A percentile compares a stretch with the other conserved stretches of the same genome.
These are phyloP conservation scores for Rugosomyces carneus DNA, from an alignment of 1,284 basidiomycete genomes.

Conservation along the genomic window DNA sequence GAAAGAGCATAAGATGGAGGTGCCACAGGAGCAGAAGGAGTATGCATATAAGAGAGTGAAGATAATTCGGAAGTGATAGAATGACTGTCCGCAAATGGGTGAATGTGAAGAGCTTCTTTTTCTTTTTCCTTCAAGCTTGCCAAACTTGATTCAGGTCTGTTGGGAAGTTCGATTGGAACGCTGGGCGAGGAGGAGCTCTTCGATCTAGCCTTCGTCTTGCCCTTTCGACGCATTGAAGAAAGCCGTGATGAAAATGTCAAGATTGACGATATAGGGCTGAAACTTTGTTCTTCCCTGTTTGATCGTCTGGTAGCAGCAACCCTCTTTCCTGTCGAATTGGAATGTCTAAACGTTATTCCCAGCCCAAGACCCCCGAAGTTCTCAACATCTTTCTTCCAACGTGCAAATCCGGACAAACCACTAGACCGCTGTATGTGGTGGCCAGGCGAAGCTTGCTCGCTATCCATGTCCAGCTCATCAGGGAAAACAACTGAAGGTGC, in stretches of 20 bases:
- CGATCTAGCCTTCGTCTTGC: slow-evolving; percentile 27
- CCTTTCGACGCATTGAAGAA: slow-evolving; percentile 26
- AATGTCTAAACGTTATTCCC: slow-evolving; percentile 36
- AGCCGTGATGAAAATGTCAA: slow-evolving; percentile 16
- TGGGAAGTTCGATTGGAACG: slow-evolving; percentile 28
- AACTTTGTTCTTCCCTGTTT: slow-evolving; percentile 20
- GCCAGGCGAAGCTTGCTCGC: slow-evolving; percentile 5
- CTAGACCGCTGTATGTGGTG: slow-evolving; percentile 19
- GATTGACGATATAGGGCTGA: slow-evolving; percentile 18
- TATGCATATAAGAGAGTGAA: slow-evolving; percentile 28
- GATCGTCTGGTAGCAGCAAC: slow-evolving; percentile 18
- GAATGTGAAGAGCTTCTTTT: slow-evolving; percentile 9
- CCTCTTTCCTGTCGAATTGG: slow-evolving; percentile 25
- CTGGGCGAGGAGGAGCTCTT: slow-evolving; percentile 29
- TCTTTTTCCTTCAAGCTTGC: slow-evolving; percentile 15
- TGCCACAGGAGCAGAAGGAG: slow-evolving; percentile 16
- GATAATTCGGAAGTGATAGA: slow-evolving; percentile 21
- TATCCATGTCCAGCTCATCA: slow-evolving; percentile 15
- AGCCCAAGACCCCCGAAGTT: slow-evolving; percentile 26
- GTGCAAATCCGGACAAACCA: slow-evolving; percentile 30
- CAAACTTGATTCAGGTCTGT: slow-evolving; percentile 16
- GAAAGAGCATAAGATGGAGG: slow-evolving; percentile 28
- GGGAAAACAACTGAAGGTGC: slow-evolving; percentile 19
- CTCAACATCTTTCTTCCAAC: slow-evolving; percentile 38
- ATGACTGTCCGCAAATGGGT: slow-evolving; percentile 6